Percentiles rank a stretch among this genome's conserved stretches.
Conservation (phyloP, 352 stramenopile genomes). For the Globisporangium canariense region DNA sequence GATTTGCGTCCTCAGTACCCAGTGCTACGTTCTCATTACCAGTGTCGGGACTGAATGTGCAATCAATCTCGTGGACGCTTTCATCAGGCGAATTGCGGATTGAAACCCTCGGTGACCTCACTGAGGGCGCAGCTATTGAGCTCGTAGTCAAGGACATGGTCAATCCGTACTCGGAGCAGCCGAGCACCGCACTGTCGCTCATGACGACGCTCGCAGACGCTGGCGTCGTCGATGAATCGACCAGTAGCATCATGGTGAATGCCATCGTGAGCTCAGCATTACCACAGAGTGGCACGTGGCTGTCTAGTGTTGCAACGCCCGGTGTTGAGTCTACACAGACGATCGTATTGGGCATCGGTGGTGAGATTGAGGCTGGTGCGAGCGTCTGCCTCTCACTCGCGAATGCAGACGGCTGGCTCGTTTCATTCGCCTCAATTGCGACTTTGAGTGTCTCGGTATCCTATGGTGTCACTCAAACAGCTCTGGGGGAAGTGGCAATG, state of each 20-base stretch:
- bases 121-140: conserved; percentile 30
- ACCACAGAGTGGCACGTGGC: conserved; percentile 26
- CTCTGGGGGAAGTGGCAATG: conserved; percentile 7
- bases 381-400: conserved; percentile 35
- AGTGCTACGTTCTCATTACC: conserved; percentile 33
- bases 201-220: conserved; percentile 36
- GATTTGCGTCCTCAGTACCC: conserved; percentile 19
- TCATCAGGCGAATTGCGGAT: conserved; percentile 27
- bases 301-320: conserved; percentile 37
- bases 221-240: conserved; percentile 47
- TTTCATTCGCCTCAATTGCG: conserved; percentile 28
- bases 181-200: conserved; percentile 20
- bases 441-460: conserved; percentile 16
- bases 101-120: conserved; percentile 35
- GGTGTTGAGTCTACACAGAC: conserved; percentile 46
- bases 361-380: conserved; percentile 34
- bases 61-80: conserved; percentile 28
- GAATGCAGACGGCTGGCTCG: conserved; percentile 27
- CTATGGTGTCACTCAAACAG: conserved; percentile 2
- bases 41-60: conserved; percentile 27
- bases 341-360: conserved; percentile 36
- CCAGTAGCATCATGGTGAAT: conserved; percentile 36
- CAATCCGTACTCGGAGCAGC: conserved; percentile 42
- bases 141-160: conserved; percentile 46
- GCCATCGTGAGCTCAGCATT: conserved; percentile 33